These are phyloP conservation scores for Alternaria postmessia DNA, from an alignment of 2,329 filamentous ascomycete species.

Conservation along the genomic window DNA sequence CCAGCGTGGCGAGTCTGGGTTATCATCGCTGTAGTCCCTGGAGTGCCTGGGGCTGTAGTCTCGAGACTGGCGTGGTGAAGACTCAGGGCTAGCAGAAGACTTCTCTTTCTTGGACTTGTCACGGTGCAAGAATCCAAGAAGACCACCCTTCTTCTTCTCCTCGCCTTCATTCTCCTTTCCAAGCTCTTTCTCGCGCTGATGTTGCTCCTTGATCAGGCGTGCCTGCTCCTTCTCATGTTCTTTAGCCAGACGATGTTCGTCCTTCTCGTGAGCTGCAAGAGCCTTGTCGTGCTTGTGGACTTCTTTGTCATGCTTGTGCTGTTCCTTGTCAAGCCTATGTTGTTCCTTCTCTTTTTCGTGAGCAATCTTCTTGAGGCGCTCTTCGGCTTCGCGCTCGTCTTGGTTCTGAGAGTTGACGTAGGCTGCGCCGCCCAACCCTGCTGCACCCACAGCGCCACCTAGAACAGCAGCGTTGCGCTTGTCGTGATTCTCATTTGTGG, in stretches of 20 bases:
- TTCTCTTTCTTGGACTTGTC: constrained; percentile 51
- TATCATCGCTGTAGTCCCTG: constrained; percentile 34
- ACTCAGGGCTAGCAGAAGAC: constrained; percentile 21
- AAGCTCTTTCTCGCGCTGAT: constrained; percentile 25
- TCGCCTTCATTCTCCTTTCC: constrained; percentile 32
- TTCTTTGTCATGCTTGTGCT: constrained; percentile 34
- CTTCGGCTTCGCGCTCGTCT: constrained; percentile 43
- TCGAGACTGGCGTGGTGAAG: constrained; percentile 28
- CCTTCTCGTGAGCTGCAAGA: constrained; percentile 35
- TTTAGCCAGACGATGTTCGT: constrained; percentile 10
- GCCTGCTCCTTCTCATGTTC: constrained; percentile 24
- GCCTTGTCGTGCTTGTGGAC: constrained; percentile 9
- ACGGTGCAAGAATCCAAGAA: constrained; percentile 53
- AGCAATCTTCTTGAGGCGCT: constrained; percentile 27
- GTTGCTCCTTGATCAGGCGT: constrained; percentile 26
- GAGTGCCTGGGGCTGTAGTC: constrained; percentile 32
- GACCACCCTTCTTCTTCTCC: constrained; percentile 50
- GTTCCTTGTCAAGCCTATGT: constrained; percentile 27
- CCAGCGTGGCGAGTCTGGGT: constrained; percentile 28
- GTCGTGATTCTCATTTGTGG: constrained; percentile 29
- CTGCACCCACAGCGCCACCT: constrained; percentile 32
- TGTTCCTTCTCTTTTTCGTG: constrained; percentile 28
- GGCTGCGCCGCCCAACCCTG: constrained; percentile 37
- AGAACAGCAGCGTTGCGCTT: constrained; percentile 38
- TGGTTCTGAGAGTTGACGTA: constrained; percentile 40